Evolutionary conservation across 1,284 basidiomycete genomes (phyloP), one percentile per base, ranked within the genome.

Genomic region (Vanrija humicola): DNA sequence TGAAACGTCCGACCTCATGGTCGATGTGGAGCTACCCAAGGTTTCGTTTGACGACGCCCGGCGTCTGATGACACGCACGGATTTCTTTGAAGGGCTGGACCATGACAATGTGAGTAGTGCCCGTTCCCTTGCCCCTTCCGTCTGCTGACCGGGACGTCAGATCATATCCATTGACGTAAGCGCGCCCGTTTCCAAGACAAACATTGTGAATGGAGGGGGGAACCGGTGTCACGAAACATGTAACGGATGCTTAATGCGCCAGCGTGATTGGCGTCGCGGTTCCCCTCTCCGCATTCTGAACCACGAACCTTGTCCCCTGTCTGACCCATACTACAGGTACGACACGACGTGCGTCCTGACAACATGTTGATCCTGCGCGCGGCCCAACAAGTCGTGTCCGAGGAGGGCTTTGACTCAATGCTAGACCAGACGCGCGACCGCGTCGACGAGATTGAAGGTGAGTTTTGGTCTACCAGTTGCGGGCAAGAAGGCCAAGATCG

Each of bases 1-100:
- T 29, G 29, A 38, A 15, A n/a, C 23, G 21, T 29, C 34, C 55
- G 25, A 44, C 7, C 34, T 34, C 14, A 2, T 14, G 34, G 57
- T 56, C 3, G 72, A 74, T 48, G 38, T 69, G 5, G 58, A 64
- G 19, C 43, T 71, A 9, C 72, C 73, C 3, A 62, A 61, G 18
- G 71, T 74, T 15, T 65, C 72, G n/a, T 76, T 67, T 51, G 70
- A 72, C 49, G 71, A 73, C 23, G 76, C 73, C 9, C 61, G 76
- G 43, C 64, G 87, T 68, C 85, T 91, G 50, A 90, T 89, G 89
- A 90, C 88, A 0, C 79, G 89, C 28, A 78, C 88, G 3, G 89
- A 90, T 73, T 91, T 88, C 68, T 75, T 91, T 58, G 86, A 87
- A 70, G 69, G 67, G 1, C 61, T 77, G n/a, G 76, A 78, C 61